Conservation (phyloP, 2,329 filamentous ascomycete species). For the Talaromyces albobiverticillius region DNA sequence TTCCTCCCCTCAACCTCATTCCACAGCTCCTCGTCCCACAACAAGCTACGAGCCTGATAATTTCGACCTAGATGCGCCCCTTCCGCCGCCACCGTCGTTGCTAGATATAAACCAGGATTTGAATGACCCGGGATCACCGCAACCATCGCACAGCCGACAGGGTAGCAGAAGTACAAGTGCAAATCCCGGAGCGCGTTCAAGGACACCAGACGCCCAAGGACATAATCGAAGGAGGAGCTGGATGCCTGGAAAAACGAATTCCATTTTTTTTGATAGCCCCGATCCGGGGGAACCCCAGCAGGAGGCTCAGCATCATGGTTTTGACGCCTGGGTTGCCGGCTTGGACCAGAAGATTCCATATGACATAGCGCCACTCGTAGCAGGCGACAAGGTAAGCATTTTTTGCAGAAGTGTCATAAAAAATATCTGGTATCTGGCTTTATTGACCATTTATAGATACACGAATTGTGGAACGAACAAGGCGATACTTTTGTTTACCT, state of each 20-base stretch:
- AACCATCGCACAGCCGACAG: slow-evolving; percentile 33
- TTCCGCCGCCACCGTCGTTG: slow-evolving; percentile 41
- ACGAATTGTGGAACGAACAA: slow-evolving; percentile 61
- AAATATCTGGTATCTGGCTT: neutral
- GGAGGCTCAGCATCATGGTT: slow-evolving; percentile 33
- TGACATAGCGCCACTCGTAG: slow-evolving; percentile 49
- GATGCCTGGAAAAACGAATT: slow-evolving; percentile 38
- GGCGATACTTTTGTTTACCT: slow-evolving; percentile 64
- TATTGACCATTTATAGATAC: slow-evolving; percentile 36
- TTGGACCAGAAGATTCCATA: slow-evolving; percentile 57
- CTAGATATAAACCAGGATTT: slow-evolving; percentile 36
- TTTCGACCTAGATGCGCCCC: slow-evolving; percentile 27
- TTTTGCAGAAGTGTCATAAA: neutral
- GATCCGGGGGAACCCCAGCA: slow-evolving; percentile 15
- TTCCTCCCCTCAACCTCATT: slow-evolving; percentile 30
- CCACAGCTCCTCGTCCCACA: slow-evolving; percentile 26
- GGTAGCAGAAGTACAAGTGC: slow-evolving; percentile 29
- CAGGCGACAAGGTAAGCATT: slow-evolving; percentile 52
- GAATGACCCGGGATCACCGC: slow-evolving; percentile 25
- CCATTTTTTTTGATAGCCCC: neutral
- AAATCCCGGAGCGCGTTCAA: slow-evolving; percentile 19
- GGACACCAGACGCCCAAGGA: slow-evolving; percentile 24
- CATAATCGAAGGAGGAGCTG: slow-evolving; percentile 41
- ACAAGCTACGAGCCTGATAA: slow-evolving; percentile 20
- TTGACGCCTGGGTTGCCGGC: slow-evolving; percentile 58